These are phyloP conservation scores for Euphorbia corollata DNA, from an alignment of 441 rosid species.

Conservation along the genomic window DNA sequence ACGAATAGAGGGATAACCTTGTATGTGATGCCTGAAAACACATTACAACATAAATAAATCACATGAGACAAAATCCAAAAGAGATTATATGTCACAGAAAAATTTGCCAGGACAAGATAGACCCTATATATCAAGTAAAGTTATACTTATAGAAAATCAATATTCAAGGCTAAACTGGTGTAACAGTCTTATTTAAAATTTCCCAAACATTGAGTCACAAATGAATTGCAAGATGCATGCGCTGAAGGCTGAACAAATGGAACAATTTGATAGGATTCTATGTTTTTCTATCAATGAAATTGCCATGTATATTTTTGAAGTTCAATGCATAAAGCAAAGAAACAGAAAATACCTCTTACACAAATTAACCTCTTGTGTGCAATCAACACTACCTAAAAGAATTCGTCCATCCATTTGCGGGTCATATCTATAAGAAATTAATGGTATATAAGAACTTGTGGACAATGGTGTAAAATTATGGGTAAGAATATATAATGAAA, in stretches of 20 bases:
- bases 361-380: slow-evolving; percentile 58
- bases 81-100: background rate
- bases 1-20: slow-evolving; percentile 95
- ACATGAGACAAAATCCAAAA: background rate
- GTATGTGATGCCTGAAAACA: slow-evolving; percentile 77
- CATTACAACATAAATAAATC: slow-evolving; percentile 15
- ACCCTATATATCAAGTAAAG: background rate
- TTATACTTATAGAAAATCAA: background rate
- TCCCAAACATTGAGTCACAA: background rate
- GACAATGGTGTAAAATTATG: slow-evolving; percentile 3
- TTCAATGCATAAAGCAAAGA: slow-evolving; percentile 13
- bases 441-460: slow-evolving; percentile 18
- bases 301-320: slow-evolving; percentile 1
- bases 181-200: background rate
- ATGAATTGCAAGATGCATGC: slow-evolving; percentile 10
- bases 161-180: background rate
- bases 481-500: background rate
- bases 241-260: slow-evolving; percentile 10
- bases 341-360: slow-evolving; percentile 62
- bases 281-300: background rate
- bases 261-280: background rate
- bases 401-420: slow-evolving; percentile 90
- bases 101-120: background rate
- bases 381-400: slow-evolving; percentile 84
- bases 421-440: slow-evolving; percentile 58